A percentile compares a stretch with the other conserved stretches of the same genome.
These are phyloP conservation scores for Geotrichum carabidarum DNA, from an alignment of 1,139 yeast species.

Conservation along the genomic window DNA sequence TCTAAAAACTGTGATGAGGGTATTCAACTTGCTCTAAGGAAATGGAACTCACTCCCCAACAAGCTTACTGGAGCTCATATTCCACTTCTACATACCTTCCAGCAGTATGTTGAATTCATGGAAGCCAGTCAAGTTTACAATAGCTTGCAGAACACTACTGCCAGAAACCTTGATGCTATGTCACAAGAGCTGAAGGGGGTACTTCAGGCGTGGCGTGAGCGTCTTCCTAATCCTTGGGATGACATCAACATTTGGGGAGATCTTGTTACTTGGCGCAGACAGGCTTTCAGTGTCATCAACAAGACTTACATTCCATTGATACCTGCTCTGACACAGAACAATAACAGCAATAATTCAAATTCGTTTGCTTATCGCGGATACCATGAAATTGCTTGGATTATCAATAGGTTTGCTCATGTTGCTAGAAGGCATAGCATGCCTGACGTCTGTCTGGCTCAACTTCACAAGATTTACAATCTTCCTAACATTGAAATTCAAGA, in stretches of 20 bases:
- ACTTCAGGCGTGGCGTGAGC: conserved; percentile 94
- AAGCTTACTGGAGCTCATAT: conserved; percentile 81
- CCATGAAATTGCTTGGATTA: conserved; percentile 99
- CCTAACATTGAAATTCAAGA: conserved; percentile 98
- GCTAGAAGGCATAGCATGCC: conserved; percentile 96
- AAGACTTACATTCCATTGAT: conserved; percentile 89
- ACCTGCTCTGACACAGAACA: conserved; percentile 75
- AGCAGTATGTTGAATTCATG: conserved; percentile 95
- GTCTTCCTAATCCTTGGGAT: conserved; percentile 95
- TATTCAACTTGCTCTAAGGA: conserved; percentile 82
- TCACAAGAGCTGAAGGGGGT: conserved; percentile 93
- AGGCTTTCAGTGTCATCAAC: conserved; percentile 95
- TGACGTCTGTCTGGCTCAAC: conserved; percentile 88
- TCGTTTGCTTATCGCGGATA: conserved; percentile 95
- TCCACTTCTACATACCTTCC: conserved; percentile 88
- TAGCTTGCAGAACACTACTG: conserved; percentile 81
- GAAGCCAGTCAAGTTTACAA: conserved; percentile 95
- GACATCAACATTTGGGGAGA: conserved; percentile 98
- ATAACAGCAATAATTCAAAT: conserved; percentile 58
- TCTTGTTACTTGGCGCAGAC: conserved; percentile 96
- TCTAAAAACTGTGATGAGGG: conserved; percentile 92
- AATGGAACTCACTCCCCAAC: conserved; percentile 87
- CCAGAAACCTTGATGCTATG: conserved; percentile 84
- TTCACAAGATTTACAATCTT: conserved; percentile 87
- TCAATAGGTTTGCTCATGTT: conserved; percentile 95